Percentiles rank a stretch among this genome's conserved stretches.
Evolutionary conservation across 805 yeast genomes (phyloP).

Genomic region (Saturnispora diversa): DNA sequence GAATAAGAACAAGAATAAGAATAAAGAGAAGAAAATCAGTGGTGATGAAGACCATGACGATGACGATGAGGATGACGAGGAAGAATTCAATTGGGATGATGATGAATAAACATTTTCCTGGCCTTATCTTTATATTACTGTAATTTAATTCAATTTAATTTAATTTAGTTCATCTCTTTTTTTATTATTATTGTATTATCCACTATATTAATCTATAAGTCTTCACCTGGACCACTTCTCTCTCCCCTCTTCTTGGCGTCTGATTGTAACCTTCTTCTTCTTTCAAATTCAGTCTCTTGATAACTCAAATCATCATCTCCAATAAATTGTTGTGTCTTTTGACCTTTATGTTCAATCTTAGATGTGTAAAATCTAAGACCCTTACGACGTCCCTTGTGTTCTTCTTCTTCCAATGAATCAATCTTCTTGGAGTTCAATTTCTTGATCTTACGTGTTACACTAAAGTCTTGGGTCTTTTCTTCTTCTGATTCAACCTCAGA

Average conservation of each 20-base stretch:
- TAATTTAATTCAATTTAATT: neutral
- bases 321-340: conserved; percentile 47
- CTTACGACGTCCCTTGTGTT: conserved; percentile 69
- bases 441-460: conserved; percentile 38
- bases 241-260: conserved; percentile 86
- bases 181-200: neutral
- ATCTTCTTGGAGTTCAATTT: conserved; percentile 29
- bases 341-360: conserved; percentile 81
- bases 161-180: neutral
- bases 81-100: conserved; percentile 11
- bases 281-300: conserved; percentile 79
- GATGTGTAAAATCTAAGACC: conserved; percentile 93
- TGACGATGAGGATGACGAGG: conserved; percentile 4
- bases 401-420: conserved; percentile 81
- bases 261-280: conserved; percentile 78
- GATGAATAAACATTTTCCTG: too few relatives aligned
- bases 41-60: too few relatives aligned
- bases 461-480: conserved; percentile 34
- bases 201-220: conserved; percentile 4
- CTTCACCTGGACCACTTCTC: conserved; percentile 31
- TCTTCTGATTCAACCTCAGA: conserved; percentile 16
- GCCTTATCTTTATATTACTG: too few relatives aligned
- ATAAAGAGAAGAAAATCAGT: too few relatives aligned
- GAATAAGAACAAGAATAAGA: too few relatives aligned
- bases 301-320: conserved; percentile 94